phyloP scores from a whole-genome alignment of 768 basidiomycete species.

The Pleurotus tuber-regium region DNA sequence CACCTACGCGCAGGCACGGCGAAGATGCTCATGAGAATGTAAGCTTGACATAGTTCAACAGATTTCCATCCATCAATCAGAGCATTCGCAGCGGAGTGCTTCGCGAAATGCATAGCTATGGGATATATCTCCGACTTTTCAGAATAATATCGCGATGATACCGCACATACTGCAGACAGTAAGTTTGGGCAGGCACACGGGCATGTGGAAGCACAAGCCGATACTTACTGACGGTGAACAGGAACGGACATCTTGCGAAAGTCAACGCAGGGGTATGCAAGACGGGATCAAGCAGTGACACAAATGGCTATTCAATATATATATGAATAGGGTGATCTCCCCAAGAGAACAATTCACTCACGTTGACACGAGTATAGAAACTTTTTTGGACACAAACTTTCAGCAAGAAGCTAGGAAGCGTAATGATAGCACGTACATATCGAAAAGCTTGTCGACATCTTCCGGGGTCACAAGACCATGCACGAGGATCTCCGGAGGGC shows the following conservation, averaged over 20 bases:
- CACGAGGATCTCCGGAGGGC: slow-evolving; percentile 77
- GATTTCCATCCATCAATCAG: slow-evolving; percentile 82
- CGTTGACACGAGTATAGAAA: slow-evolving; percentile 70
- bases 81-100: slow-evolving; percentile 76
- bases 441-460: slow-evolving; percentile 81
- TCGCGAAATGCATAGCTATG: slow-evolving; percentile 87
- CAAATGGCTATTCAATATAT: slow-evolving; percentile 43
- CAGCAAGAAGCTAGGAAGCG: background rate
- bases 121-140: slow-evolving; percentile 84
- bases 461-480: slow-evolving; percentile 75
- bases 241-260: slow-evolving; percentile 83
- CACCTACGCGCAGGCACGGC: slow-evolving; percentile 77
- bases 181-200: background rate
- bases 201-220: background rate
- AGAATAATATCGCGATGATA: slow-evolving; percentile 76
- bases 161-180: slow-evolving; percentile 65
- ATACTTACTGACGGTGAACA: slow-evolving; percentile 81
- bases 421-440: slow-evolving; percentile 54
- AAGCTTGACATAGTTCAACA: slow-evolving; percentile 89
- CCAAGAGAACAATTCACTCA: slow-evolving; percentile 35
- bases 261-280: slow-evolving; percentile 79
- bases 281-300: slow-evolving; percentile 77
- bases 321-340: too few relatives aligned
- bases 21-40: slow-evolving; percentile 83
- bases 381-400: slow-evolving; percentile 31